phyloP scores from a whole-genome alignment of 345 rosid genomes.

The Eucalyptus coolabah region DNA sequence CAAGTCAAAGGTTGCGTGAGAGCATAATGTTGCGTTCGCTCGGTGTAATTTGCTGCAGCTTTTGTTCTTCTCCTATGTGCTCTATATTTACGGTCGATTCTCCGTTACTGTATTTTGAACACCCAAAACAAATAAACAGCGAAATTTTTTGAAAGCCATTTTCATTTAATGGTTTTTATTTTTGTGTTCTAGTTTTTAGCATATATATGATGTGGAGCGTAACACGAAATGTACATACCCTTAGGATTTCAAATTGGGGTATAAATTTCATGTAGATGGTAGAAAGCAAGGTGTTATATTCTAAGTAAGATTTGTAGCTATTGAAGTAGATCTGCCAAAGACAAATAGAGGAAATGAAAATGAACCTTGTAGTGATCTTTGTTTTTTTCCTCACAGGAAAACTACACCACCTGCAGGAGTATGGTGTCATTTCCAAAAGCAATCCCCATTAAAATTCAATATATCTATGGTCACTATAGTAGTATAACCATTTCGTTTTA shows the following conservation, averaged over 20 bases:
- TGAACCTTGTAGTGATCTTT: neutral
- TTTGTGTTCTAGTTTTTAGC: too few relatives aligned
- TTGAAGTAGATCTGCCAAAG: neutral
- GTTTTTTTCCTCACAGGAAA: neutral
- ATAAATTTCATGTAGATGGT: neutral
- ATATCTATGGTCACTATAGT: too few relatives aligned
- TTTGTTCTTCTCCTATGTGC: rapidly evolving
- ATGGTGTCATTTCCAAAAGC: neutral
- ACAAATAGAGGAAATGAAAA: neutral
- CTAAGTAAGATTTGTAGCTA: neutral
- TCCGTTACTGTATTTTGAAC: neutral
- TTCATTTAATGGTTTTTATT: too few relatives aligned
- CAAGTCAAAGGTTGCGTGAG: too few relatives aligned
- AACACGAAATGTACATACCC: rapidly evolving
- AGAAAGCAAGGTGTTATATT: neutral
- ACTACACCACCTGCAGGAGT: neutral
- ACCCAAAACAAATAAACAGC: neutral
- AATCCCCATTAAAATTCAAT: too few relatives aligned
- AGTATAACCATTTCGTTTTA: neutral
- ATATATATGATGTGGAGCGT: rapidly evolving
- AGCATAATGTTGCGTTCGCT: too few relatives aligned
- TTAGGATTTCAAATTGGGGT: rapidly evolving
- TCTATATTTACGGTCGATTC: rapidly evolving
- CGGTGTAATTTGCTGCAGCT: neutral
- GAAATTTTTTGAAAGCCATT: neutral